Base-by-base conservation (phyloP, 768 basidiomycete genomes). In the Clavaria fumosa region DNA sequence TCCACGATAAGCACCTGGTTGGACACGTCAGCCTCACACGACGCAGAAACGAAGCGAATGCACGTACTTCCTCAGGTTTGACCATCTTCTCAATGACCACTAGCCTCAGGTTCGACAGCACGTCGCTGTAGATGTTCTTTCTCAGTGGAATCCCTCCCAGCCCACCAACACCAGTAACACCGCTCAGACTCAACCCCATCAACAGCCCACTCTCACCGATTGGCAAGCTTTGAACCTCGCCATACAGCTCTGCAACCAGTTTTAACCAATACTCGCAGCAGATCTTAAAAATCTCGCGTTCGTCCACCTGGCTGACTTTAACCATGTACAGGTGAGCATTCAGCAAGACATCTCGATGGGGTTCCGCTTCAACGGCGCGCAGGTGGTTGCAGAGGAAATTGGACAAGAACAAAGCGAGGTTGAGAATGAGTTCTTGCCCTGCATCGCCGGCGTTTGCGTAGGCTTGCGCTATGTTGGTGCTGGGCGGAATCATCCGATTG, bases 51-150 rank as follows among this genome's bases (percentile, higher is more conserved):
- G 46, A 37, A 17, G 18, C 23, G 14, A 15, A 23, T 7, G 32
- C 12, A 55, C 69, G 27, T 43, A 89, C 93, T 72, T 99, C 95
- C 57, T 99, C 95, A 4, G 95, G 95, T 56, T 97, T 99, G 46
- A 96, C 95, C 95, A 99, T 99, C 50, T 86, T 73, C 60, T 96
- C 93, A 48, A 97, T 93, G 51, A 99, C 89, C 31, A 97, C 93
- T 42, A 96, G 59, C 31, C 95, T 72, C 48, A 99, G 55, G 55
- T 99, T 95, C 21, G 83, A 89, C 37, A 99, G 63, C 7, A 99
- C 89, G 47, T 97, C 91, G 43, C 78, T 78, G 53, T 97, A 99
- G 43, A 95, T 83, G 54, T 88, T 88, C 69, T 96, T 91, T 48
- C 95, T 65, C 47, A 91, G 54, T 2, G 80, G 72, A 64, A 83